These are phyloP conservation scores for Moesziomyces sp. DNA, from an alignment of 1,284 basidiomycete genomes.

Conservation along the genomic window DNA sequence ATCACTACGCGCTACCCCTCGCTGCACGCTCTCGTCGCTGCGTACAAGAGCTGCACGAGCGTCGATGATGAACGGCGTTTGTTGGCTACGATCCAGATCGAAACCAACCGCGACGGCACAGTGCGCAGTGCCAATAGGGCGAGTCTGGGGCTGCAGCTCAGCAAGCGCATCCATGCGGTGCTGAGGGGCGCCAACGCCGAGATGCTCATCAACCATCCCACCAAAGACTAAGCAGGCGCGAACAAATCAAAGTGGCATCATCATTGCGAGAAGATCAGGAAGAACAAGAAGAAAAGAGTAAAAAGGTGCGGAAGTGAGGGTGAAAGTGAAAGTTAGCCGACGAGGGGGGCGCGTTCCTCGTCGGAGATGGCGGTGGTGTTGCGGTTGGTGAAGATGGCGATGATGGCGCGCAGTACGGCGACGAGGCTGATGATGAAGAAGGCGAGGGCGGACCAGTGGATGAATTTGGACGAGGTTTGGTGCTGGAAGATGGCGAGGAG, in stretches of 20 bases:
- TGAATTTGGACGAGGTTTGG: slow-evolving; percentile 73
- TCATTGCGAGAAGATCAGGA: too few relatives aligned
- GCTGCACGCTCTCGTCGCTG: slow-evolving; percentile 13
- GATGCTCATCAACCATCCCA: slow-evolving; percentile 36
- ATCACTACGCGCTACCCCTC: slow-evolving; percentile 37
- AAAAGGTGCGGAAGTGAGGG: background rate
- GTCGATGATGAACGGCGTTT: slow-evolving; percentile 11
- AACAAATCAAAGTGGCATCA: background rate
- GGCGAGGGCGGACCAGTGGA: slow-evolving; percentile 87
- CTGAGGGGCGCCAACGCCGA: slow-evolving; percentile 23
- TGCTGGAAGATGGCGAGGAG: slow-evolving; percentile 71
- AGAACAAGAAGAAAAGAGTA: too few relatives aligned
- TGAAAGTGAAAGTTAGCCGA: slow-evolving; percentile 19
- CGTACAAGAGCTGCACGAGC: slow-evolving; percentile 22
- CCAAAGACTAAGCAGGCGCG: slow-evolving; percentile 14
- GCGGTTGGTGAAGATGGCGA: slow-evolving; percentile 71
- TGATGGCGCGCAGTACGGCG: slow-evolving; percentile 82
- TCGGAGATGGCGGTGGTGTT: slow-evolving; percentile 73
- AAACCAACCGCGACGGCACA: slow-evolving; percentile 36
- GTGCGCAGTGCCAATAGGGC: slow-evolving; percentile 20
- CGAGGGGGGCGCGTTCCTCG: slow-evolving; percentile 84
- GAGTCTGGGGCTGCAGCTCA: slow-evolving; percentile 31
- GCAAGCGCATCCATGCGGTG: slow-evolving; percentile 39
- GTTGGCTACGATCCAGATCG: slow-evolving; percentile 21
- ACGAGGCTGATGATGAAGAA: slow-evolving; percentile 87